Evolutionary conservation across 306 rosid species (phyloP), one percentile per base, ranked within the genome.

Genomic region (Potentilla sterilis): DNA sequence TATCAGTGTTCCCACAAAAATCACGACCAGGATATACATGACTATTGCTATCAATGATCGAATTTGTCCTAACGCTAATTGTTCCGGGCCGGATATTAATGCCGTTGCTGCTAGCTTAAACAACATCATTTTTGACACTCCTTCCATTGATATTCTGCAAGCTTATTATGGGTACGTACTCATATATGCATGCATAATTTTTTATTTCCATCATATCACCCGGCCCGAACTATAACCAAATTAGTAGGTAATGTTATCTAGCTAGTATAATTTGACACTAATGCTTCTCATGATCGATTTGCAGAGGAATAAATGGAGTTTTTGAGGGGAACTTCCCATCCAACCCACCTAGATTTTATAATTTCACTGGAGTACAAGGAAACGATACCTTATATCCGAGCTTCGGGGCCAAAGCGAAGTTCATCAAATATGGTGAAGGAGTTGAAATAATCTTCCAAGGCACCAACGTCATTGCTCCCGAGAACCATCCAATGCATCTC

Each of bases 401-500:
- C 35, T 49, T 65, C 3, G 89, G 77, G 19, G 75, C 86, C 7
- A 77, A 75, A 46, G 85, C 34, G 21, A 59, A 44, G 21, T 24
- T 80, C 58, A 37, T 85, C 52, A 69, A 77, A 9, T 85, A 76
- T 28, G 81, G 81, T 19, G 80, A 40, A 68, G 67, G 46, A 11
- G 87, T 86, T 42, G 87, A 86, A 75, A 67, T 87, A 11, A 76
- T 83, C 15, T 78, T 70, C 81, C 91, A 87, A 67, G 91, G 86
- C 32, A 87, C 89, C 0, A 75, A 76, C 51, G 1, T 85, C 38
- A 2, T 54, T 12, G 67, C 51, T 11, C 73, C 88, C 6, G 85
- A 82, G 85, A 85, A 83, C 75, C 91, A 87, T 51, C 87, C 89
- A 0, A 61, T 84, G 67, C 91, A 87, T 73, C 78, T 85, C 28